phyloP scores from a whole-genome alignment of 345 rosid genomes.

The Linum trigynum region DNA sequence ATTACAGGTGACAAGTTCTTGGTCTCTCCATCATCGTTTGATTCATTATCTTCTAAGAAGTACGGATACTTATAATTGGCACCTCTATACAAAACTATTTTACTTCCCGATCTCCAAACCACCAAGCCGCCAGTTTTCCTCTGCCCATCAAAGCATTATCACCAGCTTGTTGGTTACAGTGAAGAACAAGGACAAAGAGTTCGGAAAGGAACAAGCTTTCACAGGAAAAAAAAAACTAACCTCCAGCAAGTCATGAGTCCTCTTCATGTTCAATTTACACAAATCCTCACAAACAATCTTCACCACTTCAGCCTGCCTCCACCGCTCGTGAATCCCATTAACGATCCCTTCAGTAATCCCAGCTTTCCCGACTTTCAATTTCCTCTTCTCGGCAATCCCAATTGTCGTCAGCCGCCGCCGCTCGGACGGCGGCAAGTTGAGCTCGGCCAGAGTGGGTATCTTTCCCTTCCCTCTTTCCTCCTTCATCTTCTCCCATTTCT shows the following conservation, averaged over 20 bases:
- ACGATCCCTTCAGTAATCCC: constrained; percentile 95
- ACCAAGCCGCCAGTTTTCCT: constrained; percentile 93
- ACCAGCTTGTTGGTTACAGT: background rate
- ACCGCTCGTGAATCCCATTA: constrained; percentile 94
- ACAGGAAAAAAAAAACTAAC: constrained; percentile 24
- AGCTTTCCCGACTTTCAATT: constrained; percentile 73
- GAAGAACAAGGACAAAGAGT: background rate
- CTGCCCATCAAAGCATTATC: constrained; percentile 21
- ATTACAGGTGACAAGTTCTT: constrained; percentile 16
- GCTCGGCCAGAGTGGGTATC: constrained; percentile 71
- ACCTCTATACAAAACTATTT: constrained; percentile 75
- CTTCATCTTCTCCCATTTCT: constrained; percentile 25
- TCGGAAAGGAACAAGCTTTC: background rate
- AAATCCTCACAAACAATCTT: constrained; percentile 81
- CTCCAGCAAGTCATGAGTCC: constrained; percentile 95
- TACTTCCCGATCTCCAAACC: constrained; percentile 91
- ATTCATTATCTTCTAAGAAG: constrained; percentile 36
- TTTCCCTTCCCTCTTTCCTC: constrained; percentile 27
- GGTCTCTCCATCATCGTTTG: constrained; percentile 18
- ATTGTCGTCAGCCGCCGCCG: constrained; percentile 47
- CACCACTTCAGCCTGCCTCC: constrained; percentile 71
- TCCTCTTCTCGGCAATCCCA: constrained; percentile 60
- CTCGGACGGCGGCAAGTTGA: constrained; percentile 46
- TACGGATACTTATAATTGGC: constrained; percentile 72
- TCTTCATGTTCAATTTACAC: constrained; percentile 75